Conservation (phyloP, 2,329 filamentous ascomycete species). For the Trichoderma sp. region DNA sequence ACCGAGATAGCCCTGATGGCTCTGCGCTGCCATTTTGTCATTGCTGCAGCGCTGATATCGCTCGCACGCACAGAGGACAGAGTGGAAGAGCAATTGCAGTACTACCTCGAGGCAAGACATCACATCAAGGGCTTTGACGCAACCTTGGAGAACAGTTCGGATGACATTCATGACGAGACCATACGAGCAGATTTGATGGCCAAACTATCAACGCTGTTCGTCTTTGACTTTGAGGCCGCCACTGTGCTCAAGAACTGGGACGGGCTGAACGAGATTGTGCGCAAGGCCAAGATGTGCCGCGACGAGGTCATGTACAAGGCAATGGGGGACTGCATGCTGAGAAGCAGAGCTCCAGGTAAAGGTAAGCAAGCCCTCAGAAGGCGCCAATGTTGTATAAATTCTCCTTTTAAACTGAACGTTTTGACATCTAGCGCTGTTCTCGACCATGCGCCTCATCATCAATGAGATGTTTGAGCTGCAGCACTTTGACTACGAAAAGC, state of each 20-base stretch:
- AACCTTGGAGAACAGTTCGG: slow-evolving; percentile 45
- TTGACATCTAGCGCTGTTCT: slow-evolving; percentile 49
- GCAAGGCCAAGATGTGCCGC: slow-evolving; percentile 50
- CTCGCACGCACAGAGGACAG: slow-evolving; percentile 56
- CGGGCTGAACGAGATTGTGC: slow-evolving; percentile 62
- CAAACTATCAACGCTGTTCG: slow-evolving; percentile 68
- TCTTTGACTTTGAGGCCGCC: slow-evolving; percentile 79
- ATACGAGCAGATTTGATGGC: slow-evolving; percentile 55
- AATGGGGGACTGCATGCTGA: slow-evolving; percentile 67
- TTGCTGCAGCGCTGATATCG: slow-evolving; percentile 54
- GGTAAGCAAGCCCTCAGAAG: slow-evolving; percentile 43
- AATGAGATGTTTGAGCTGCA: slow-evolving; percentile 65
- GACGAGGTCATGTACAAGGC: slow-evolving; percentile 57
- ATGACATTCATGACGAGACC: slow-evolving; percentile 45
- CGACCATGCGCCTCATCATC: slow-evolving; percentile 66
- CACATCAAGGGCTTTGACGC: slow-evolving; percentile 63
- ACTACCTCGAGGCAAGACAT: slow-evolving; percentile 63
- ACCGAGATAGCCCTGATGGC: slow-evolving; percentile 60
- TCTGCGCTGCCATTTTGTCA: slow-evolving; percentile 72
- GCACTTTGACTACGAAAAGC: slow-evolving; percentile 57
- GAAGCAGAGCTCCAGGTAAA: slow-evolving; percentile 53
- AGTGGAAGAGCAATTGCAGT: slow-evolving; percentile 55
- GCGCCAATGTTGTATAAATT: not conserved
- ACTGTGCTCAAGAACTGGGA: slow-evolving; percentile 69
- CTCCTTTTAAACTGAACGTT: not conserved